Percentiles rank a stretch among this genome's conserved stretches.
Conservation (phyloP, 805 yeast genomes). For the Yamadazyma insecticola region DNA sequence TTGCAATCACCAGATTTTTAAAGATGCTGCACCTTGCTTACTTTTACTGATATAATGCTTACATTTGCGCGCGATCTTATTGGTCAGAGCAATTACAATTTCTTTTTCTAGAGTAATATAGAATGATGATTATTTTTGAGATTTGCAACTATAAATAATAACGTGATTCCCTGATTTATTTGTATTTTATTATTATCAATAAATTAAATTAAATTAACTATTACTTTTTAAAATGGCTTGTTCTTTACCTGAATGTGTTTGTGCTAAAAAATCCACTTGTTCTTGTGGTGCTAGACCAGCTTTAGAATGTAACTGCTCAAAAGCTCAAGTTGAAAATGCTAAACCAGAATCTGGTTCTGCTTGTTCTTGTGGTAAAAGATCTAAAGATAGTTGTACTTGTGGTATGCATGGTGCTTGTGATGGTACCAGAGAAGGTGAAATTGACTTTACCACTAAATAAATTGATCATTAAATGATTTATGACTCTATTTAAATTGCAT, state of each 20-base stretch:
- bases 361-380: slow-evolving; percentile 59
- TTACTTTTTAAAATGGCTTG: slow-evolving; percentile 24
- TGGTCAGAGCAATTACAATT: too few relatives aligned
- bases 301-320: slow-evolving; percentile 50
- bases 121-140: too few relatives aligned
- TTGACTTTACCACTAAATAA: slow-evolving; percentile 46
- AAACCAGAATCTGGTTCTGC: slow-evolving; percentile 37
- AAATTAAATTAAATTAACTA: neutral
- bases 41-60: too few relatives aligned
- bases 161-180: neutral
- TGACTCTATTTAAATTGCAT: too few relatives aligned
- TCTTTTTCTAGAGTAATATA: too few relatives aligned
- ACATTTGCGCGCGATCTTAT: too few relatives aligned
- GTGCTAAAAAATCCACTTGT: slow-evolving; percentile 60
- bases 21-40: too few relatives aligned
- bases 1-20: slow-evolving; percentile 13
- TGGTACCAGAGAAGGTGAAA: slow-evolving; percentile 51
- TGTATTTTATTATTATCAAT: neutral
- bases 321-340: slow-evolving; percentile 48
- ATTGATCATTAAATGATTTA: too few relatives aligned
- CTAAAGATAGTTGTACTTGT: slow-evolving; percentile 52
- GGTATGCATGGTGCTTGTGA: slow-evolving; percentile 38
- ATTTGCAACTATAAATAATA: neutral
- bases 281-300: slow-evolving; percentile 62
- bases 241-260: slow-evolving; percentile 46